Evolutionary conservation across 352 stramenopile genomes (phyloP), one percentile per base, ranked within the genome.

Genomic region (Phytophthora nicotianae): DNA sequence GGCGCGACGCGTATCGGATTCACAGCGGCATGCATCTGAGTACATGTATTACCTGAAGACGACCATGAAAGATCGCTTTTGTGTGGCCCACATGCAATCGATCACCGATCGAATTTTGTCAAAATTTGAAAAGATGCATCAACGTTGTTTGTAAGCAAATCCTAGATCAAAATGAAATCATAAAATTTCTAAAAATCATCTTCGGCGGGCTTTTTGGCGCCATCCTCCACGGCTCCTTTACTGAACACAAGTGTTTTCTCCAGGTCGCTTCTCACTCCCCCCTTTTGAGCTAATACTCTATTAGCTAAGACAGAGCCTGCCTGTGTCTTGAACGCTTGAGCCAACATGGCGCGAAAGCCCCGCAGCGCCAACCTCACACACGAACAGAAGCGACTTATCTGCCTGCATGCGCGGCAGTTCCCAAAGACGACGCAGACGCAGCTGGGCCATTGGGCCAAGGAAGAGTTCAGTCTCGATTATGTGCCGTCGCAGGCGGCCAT

Each of bases 341-440:
- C 40, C 23, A 53, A 16, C 43, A 63, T 66, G 60, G 24, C 24
- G 40, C 55, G 50, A 42, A 86, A 83, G 59, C 51, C 75, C 19
- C 78, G 79, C 65, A 88, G 75, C 58, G 75, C 75, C 42, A 94
- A 94, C 73, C 78, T 94, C 33, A 94, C 85, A 59, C 81, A 91
- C 64, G 81, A 90, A 59, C 85, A 94, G 70, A 91, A 91, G 71
- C 83, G 81, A 0, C 64, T 86, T 35, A 92, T 94, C 65, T 94
- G 85, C 53, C 65, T 90, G 37, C 81, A 91, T 53, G 72, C 77
- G 53, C 79, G 81, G 62, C 79, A 89, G 64, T 79, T 89, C 56
- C 85, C 85, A 52, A 90, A 81, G 58, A 72, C 67, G 14, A 91
- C 85, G 47, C 85, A 93, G 70, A 73, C 73, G 60, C 81, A 91